Evolutionary conservation across 2,329 filamentous ascomycete species (phyloP).

Genomic region (Corinectria fuckeliana): DNA sequence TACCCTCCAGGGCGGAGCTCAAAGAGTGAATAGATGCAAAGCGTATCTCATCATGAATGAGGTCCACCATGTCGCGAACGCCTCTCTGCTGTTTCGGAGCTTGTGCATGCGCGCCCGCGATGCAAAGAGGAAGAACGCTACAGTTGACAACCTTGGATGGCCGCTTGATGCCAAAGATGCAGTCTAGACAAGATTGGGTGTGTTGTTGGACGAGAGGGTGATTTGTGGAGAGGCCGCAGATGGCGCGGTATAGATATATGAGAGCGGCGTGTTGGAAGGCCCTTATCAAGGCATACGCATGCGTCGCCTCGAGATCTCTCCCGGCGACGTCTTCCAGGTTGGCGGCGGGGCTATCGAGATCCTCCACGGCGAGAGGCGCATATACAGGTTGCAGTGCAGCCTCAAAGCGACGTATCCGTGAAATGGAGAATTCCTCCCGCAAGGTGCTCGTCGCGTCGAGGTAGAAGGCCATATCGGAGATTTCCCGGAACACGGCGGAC

Average conservation of each 20-base stretch:
- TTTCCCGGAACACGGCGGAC: slow-evolving; percentile 44
- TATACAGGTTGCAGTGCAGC: slow-evolving; percentile 36
- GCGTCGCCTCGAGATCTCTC: slow-evolving; percentile 39
- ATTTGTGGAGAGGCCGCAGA: slow-evolving; percentile 47
- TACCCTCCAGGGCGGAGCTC: slow-evolving; percentile 26
- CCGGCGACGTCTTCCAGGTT: slow-evolving; percentile 5
- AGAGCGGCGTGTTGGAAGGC: slow-evolving; percentile 50
- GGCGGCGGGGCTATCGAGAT: slow-evolving; percentile 14
- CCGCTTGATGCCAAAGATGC: slow-evolving; percentile 45
- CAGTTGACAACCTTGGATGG: slow-evolving; percentile 48
- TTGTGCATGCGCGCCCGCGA: slow-evolving; percentile 46
- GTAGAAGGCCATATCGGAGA: slow-evolving; percentile 40
- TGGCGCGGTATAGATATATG: slow-evolving; percentile 51
- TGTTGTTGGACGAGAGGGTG: slow-evolving; percentile 50
- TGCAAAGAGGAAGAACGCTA: slow-evolving; percentile 46
- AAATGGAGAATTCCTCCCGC: slow-evolving; percentile 36
- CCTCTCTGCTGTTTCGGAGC: slow-evolving; percentile 36
- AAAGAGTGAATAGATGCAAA: slow-evolving; percentile 48
- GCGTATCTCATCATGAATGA: slow-evolving; percentile 42
- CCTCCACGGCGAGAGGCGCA: slow-evolving; percentile 35
- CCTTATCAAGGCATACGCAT: slow-evolving; percentile 45
- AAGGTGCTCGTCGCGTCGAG: slow-evolving; percentile 28
- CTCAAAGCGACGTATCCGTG: slow-evolving; percentile 39
- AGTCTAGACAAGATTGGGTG: slow-evolving; percentile 44
- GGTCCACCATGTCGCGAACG: slow-evolving; percentile 26